A percentile compares a stretch with the other conserved stretches of the same genome.
These are phyloP conservation scores for Kodamaea kaohsiungensis DNA, from an alignment of 805 yeast species.

Conservation along the genomic window DNA sequence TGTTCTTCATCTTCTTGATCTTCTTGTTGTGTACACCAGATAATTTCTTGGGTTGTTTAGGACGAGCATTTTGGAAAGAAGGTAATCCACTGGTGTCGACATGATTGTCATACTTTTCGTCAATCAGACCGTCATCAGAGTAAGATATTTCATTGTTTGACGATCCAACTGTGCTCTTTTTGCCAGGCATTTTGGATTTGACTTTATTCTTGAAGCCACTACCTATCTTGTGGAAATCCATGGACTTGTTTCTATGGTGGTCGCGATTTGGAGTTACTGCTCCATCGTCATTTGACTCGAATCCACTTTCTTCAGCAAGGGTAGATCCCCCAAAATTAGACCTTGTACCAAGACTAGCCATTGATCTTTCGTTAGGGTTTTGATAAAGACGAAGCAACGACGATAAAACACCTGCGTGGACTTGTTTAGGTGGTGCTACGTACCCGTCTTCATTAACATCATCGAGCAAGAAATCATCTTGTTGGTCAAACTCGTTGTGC, in stretches of 20 bases:
- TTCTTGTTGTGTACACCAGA: conserved; percentile 10
- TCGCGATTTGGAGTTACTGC: background rate
- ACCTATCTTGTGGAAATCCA: conserved; percentile 20
- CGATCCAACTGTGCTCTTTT: background rate
- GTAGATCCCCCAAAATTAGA: conserved; percentile 8
- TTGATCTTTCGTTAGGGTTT: conserved; percentile 36
- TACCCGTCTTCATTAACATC: conserved; percentile 36
- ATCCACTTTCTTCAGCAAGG: conserved; percentile 6
- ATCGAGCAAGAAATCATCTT: conserved; percentile 29
- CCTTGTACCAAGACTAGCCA: conserved; percentile 25
- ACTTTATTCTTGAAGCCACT: conserved; percentile 25
- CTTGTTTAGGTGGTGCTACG: conserved; percentile 49
- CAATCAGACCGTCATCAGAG: conserved; percentile 16
- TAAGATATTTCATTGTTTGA: conserved; percentile 3
- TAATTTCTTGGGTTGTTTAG: conserved; percentile 33
- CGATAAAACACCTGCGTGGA: conserved; percentile 85
- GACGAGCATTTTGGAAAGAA: conserved; percentile 47
- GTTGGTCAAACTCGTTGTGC: conserved; percentile 23
- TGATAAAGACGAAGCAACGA: conserved; percentile 73
- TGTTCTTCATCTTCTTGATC: conserved; percentile 29
- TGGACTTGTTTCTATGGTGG: background rate
- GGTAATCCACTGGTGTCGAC: conserved; percentile 27
- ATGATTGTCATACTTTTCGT: conserved; percentile 13
- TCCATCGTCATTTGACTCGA: background rate
- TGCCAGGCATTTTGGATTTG: conserved; percentile 14